Conservation (phyloP, 805 yeast species). For the Barnettozyma vustinii region DNA sequence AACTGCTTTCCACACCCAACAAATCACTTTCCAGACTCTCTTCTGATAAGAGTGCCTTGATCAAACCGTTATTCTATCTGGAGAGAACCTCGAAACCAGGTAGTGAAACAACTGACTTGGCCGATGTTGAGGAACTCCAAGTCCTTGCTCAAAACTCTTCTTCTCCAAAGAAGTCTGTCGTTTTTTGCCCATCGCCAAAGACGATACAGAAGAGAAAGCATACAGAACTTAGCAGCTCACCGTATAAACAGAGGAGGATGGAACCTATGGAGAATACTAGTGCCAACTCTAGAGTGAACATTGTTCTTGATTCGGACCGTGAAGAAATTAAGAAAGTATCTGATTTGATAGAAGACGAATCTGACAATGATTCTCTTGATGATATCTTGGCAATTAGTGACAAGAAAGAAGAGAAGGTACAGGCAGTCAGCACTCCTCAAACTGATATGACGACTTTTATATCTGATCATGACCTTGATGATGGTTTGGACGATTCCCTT, state of each 20-base stretch:
- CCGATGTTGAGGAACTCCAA: constrained; percentile 4
- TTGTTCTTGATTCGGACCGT: not conserved
- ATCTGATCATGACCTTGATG: not conserved
- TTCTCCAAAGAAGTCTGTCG: not conserved
- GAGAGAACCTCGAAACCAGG: not conserved
- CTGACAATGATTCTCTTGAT: not conserved
- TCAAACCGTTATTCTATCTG: constrained; percentile 3
- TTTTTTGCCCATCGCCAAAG: not conserved
- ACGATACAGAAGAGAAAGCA: not conserved
- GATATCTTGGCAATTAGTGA: not conserved
- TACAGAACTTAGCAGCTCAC: not conserved
- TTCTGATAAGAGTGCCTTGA: not conserved
- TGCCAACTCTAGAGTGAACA: not conserved
- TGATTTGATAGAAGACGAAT: not conserved
- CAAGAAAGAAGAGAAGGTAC: not conserved
- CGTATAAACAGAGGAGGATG: not conserved
- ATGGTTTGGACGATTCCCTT: constrained; percentile 4
- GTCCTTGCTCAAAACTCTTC: constrained; percentile 1
- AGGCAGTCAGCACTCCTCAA: not conserved
- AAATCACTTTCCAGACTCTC: not conserved
- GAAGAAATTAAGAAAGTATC: not conserved
- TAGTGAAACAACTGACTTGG: not conserved
- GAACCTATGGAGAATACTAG: not conserved
- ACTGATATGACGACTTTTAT: not conserved
- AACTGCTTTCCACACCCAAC: constrained; percentile 6